Evolutionary conservation across 2,329 filamentous ascomycete species (phyloP), one percentile per base, ranked within the genome.

Genomic region (Aspergillus tubingensis): DNA sequence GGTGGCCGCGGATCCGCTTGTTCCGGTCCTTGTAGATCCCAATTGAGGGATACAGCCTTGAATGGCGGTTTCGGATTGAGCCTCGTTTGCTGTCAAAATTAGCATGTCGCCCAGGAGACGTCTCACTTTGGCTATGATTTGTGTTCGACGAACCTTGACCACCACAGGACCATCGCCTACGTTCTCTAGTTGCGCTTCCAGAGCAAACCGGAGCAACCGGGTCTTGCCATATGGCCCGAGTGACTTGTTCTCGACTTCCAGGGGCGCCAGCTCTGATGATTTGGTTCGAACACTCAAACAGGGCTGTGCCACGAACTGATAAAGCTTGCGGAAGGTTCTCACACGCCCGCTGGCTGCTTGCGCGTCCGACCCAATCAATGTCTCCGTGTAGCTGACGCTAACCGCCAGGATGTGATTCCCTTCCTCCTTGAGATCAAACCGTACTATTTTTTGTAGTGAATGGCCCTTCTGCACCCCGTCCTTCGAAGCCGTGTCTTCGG

Each of bases 101-200:
- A 62, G 57, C 21, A 47, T 23, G 8, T 8, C 55, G 54, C 15
- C n/a, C 36, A 11, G 50, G 41, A 8, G 50, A 36, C 7, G 32
- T 13, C 8, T 13, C 23, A 10, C n/a, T 6, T 25, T 6, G 8
- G 5, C 11, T 21, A 21, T 30, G 47, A 55, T 19, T 36, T 3
- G 41, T 25, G 60, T 39, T 69, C 68, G 17, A 61, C 70, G 67
- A 70, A 85, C 83, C 76, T 96, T 91, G 54, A 99, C 83, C 71
- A 91, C 86, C 65, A 98, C 89, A 4, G 88, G 82, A 48, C 88
- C 88, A 73, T 97, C 93, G 50, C 91, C 91, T 72, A 93, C 91
- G 76, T 98, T 99, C 80, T 99, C 95, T 60, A 99, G 78, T 79
- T 99, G 95, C 25, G 94, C 95, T 76, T 99, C 95, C 53, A 99